Evolutionary conservation across 2,329 filamentous ascomycete species (phyloP).

Genomic region (Trichophyton schoenleinii): DNA sequence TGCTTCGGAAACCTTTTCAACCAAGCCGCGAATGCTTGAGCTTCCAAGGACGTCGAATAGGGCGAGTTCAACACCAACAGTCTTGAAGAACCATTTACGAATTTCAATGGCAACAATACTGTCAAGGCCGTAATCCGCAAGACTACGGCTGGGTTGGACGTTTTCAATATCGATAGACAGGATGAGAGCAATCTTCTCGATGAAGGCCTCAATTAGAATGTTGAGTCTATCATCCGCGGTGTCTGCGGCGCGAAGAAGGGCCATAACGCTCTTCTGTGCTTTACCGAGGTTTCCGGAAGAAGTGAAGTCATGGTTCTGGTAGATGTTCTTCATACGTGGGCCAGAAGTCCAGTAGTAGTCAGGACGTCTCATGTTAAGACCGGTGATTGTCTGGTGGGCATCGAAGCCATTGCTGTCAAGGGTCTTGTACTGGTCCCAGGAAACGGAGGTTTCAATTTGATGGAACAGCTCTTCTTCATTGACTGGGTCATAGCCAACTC

Average conservation of each 20-base stretch:
- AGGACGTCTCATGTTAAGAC: conserved; percentile 14
- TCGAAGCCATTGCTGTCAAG: conserved; percentile 8
- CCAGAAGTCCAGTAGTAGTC: conserved; percentile 15
- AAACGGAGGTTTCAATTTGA: conserved; percentile 15
- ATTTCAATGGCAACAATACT: conserved; percentile 17
- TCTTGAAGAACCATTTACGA: conserved; percentile 17
- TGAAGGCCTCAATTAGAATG: conserved; percentile 12
- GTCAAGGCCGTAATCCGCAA: conserved; percentile 16
- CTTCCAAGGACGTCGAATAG: conserved; percentile 18
- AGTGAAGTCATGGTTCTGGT: conserved; percentile 14
- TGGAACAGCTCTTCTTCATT: conserved; percentile 16
- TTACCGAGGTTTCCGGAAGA: conserved; percentile 7
- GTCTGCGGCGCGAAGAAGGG: conserved; percentile 9
- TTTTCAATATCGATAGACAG: conserved; percentile 8
- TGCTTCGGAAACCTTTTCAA: conserved; percentile 12
- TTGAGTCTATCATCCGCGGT: conserved; percentile 7
- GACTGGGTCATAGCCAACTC: conserved; percentile 16
- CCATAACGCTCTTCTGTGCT: conserved; percentile 10
- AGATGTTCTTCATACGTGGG: conserved; percentile 15
- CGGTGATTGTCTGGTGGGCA: conserved; percentile 16
- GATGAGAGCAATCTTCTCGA: conserved; percentile 11
- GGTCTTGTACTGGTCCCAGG: conserved; percentile 8
- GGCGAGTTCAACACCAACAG: conserved; percentile 16
- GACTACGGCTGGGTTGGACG: conserved; percentile 9
- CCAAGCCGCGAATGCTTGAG: conserved; percentile 16